Evolutionary conservation across 495 filamentous ascomycete genomes (phyloP).

Genomic region (Podospora appendiculata): DNA sequence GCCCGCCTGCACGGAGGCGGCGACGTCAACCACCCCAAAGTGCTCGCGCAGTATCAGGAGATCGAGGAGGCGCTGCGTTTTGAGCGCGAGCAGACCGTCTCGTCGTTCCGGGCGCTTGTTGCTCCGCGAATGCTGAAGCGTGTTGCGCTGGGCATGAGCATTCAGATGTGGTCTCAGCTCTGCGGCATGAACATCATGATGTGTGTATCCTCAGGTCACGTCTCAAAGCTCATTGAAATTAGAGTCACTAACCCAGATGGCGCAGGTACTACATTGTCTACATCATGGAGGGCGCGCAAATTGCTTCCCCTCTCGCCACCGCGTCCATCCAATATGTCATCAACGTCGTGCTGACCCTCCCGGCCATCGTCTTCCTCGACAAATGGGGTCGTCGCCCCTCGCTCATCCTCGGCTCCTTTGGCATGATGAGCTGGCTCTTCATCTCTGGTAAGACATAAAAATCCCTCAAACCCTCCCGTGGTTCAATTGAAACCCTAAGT

Average conservation of each 20-base stretch:
- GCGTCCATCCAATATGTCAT: conserved; percentile 74
- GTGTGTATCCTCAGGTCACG: conserved; percentile 9
- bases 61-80: conserved; percentile 57
- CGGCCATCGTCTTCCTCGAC: conserved; percentile 68
- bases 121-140: conserved; percentile 60
- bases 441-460: conserved; percentile 64
- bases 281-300: conserved; percentile 63
- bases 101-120: conserved; percentile 49
- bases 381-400: conserved; percentile 70
- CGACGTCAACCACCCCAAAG: conserved; percentile 52
- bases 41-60: conserved; percentile 57
- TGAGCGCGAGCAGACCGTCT: conserved; percentile 51
- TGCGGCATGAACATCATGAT: conserved; percentile 74
- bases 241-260: neutral
- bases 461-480: conserved; percentile 46
- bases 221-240: neutral
- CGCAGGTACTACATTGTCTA: conserved; percentile 64
- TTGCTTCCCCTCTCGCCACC: conserved; percentile 57
- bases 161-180: conserved; percentile 71
- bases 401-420: conserved; percentile 64
- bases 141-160: conserved; percentile 61
- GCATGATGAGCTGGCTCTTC: conserved; percentile 65
- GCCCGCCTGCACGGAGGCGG: conserved; percentile 58
- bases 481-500: too few species aligned
- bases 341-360: conserved; percentile 57